Conservation (phyloP, 192 early-diverging fungal species). For the Backusella parvicylindrica region DNA sequence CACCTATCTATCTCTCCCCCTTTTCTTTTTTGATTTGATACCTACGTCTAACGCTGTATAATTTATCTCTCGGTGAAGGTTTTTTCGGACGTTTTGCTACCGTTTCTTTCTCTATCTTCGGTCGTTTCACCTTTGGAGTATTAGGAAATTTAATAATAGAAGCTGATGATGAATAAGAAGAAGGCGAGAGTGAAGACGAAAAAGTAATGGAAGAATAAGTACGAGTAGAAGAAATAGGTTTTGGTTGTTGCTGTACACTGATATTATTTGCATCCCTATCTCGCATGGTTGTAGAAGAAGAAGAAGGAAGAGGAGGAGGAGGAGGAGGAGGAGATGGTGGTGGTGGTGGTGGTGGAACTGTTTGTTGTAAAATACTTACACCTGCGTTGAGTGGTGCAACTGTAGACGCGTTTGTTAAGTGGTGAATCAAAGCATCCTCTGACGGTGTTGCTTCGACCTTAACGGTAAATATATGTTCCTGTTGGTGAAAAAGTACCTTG, state of each 20-base stretch:
- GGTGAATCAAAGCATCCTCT: not conserved
- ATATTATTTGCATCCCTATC: too few species aligned
- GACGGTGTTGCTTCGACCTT: slow-evolving; percentile 18
- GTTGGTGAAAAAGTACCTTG: slow-evolving; percentile 28
- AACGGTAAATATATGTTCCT: slow-evolving; percentile 25
- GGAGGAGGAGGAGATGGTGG: too few species aligned
- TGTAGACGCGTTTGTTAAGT: not conserved
- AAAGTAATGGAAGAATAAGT: not conserved
- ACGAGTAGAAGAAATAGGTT: not conserved
- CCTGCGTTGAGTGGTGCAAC: not conserved
- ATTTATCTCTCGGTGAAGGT: slow-evolving; percentile 15
- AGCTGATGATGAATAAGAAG: not conserved
- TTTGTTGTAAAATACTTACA: not conserved
- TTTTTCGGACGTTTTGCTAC: slow-evolving; percentile 10
- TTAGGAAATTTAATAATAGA: not conserved
- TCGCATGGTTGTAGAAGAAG: too few species aligned
- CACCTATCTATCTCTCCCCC: too few species aligned
- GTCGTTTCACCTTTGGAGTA: not conserved
- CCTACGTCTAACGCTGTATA: slow-evolving; percentile 20
- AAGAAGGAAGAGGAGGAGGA: too few species aligned
- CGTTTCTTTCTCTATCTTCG: not conserved
- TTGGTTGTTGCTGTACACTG: not conserved
- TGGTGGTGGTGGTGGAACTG: not conserved
- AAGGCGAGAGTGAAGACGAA: not conserved
- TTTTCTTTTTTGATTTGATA: not conserved